A percentile compares a stretch with the other conserved stretches of the same genome.
phyloP scores from a whole-genome alignment of 148 eudicot species.

The Oxyria digyna region DNA sequence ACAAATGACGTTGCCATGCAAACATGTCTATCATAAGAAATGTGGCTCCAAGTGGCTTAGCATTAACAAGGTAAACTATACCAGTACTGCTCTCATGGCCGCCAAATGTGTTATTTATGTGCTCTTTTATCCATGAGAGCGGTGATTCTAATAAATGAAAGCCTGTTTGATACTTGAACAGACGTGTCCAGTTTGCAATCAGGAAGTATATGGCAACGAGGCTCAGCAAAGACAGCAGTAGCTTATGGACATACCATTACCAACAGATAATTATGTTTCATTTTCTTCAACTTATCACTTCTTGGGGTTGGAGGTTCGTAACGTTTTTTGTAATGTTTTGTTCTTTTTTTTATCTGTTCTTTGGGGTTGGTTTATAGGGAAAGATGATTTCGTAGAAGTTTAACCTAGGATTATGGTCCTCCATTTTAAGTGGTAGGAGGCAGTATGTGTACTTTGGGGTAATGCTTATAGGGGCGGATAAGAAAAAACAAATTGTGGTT shows the following conservation, averaged over 20 bases:
- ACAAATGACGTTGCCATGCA: constrained; percentile 60
- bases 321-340: constrained; percentile 4
- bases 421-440: background rate
- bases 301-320: constrained; percentile 13
- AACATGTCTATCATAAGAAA: constrained; percentile 55
- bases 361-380: constrained; percentile 4
- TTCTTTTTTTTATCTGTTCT: background rate
- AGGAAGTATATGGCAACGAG: constrained; percentile 43
- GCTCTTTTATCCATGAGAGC: background rate
- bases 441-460: background rate
- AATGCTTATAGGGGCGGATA: background rate
- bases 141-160: background rate
- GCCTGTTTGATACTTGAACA: constrained; percentile 12
- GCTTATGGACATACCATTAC: constrained; percentile 13
- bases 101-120: background rate
- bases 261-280: constrained; percentile 4
- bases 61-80: constrained; percentile 51
- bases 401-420: background rate
- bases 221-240: constrained; percentile 14
- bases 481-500: background rate
- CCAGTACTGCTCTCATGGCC: background rate
- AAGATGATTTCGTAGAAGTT: background rate
- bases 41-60: constrained; percentile 72
- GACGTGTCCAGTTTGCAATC: constrained; percentile 67
- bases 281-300: constrained; percentile 4